Evolutionary conservation across 1,284 basidiomycete genomes (phyloP).

Genomic region (Pterulicium gracile): DNA sequence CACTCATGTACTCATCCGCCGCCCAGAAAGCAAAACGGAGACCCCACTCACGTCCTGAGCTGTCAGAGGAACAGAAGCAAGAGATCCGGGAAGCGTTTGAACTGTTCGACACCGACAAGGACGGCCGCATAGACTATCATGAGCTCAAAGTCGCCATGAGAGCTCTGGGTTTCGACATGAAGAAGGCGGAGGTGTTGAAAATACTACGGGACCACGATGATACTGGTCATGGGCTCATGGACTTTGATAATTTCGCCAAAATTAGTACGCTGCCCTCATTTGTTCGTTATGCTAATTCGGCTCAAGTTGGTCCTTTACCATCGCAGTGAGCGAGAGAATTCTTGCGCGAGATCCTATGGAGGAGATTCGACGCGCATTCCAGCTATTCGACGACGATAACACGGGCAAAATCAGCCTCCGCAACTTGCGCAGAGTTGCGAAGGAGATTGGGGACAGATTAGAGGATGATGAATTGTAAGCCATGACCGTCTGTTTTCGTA

Average conservation of each 20-base stretch:
- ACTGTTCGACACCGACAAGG: conserved; percentile 98
- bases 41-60: conserved; percentile 62
- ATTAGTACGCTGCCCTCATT: conserved; percentile 65
- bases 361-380: conserved; percentile 91
- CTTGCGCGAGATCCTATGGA: conserved; percentile 92
- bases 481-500: conserved; percentile 13
- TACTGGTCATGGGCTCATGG: conserved; percentile 84
- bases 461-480: conserved; percentile 96
- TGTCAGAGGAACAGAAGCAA: conserved; percentile 91
- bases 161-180: conserved; percentile 94
- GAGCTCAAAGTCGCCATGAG: conserved; percentile 99
- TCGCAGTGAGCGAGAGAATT: conserved; percentile 87
- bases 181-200: conserved; percentile 97
- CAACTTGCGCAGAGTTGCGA: conserved; percentile 89
- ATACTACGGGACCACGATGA: conserved; percentile 90
- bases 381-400: conserved; percentile 93
- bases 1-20: conserved; percentile 62
- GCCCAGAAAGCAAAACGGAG: conserved; percentile 64
- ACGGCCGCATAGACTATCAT: conserved; percentile 94
- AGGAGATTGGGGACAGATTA: conserved; percentile 92
- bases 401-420: conserved; percentile 91
- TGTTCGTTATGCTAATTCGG: conserved; percentile 11
- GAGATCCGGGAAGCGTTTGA: conserved; percentile 99
- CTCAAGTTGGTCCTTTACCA: conserved; percentile 10
- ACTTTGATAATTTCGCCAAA: conserved; percentile 90